These are phyloP conservation scores for Xylaria flabelliformis DNA, from an alignment of 495 filamentous ascomycete species.

Conservation along the genomic window DNA sequence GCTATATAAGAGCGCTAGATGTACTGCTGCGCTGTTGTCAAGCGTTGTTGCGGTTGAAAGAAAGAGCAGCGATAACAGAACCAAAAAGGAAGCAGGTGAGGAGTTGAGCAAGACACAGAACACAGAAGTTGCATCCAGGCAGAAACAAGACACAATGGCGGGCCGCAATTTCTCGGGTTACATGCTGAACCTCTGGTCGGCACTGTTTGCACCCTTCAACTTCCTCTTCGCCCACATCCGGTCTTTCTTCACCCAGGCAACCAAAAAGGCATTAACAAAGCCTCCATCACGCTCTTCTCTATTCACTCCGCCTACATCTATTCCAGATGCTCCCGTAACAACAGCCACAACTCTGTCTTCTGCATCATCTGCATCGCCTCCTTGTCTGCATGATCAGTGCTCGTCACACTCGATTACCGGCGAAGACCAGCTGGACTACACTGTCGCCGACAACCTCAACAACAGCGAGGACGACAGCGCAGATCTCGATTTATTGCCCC, in stretches of 20 bases:
- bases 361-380: constrained; percentile 15
- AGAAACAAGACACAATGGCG: constrained; percentile 37
- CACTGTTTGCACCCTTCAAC: constrained; percentile 44
- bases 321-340: neutral
- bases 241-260: constrained; percentile 31
- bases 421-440: neutral
- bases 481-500: constrained; percentile 19
- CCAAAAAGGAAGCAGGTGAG: neutral
- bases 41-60: constrained; percentile 2
- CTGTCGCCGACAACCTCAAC: neutral
- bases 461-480: constrained; percentile 18
- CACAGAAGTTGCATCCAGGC: constrained; percentile 26
- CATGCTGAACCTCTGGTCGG: constrained; percentile 41
- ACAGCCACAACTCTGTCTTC: constrained; percentile 4
- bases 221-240: constrained; percentile 39
- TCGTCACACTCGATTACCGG: constrained; percentile 18
- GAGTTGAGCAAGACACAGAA: constrained; percentile 16
- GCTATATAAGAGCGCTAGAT: constrained; percentile 3
- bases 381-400: neutral
- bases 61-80: neutral
- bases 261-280: neutral
- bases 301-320: neutral
- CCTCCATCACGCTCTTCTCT: constrained; percentile 1
- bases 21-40: neutral
- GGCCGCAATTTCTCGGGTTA: constrained; percentile 45